Percentiles rank a stretch among this genome's conserved stretches.
Evolutionary conservation across 305 asterid genomes (phyloP).

Genomic region (Fraxinus velutina): DNA sequence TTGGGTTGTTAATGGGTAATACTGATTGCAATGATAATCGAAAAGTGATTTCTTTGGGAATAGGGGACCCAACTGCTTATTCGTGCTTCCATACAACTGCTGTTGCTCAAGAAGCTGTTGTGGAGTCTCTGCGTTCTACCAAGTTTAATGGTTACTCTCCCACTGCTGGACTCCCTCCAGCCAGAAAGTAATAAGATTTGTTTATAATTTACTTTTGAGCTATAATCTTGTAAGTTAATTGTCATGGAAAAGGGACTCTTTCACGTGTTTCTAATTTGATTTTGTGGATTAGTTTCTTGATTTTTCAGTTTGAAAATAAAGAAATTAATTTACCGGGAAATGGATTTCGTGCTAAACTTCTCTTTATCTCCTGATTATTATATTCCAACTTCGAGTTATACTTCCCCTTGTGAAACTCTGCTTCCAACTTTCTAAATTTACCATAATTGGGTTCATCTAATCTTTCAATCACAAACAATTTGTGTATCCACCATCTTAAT

Average conservation of each 20-base stretch:
- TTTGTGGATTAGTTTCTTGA: neutral
- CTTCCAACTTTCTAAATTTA: neutral
- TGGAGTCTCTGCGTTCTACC: conserved; percentile 45
- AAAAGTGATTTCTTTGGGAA: conserved; percentile 57
- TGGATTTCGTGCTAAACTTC: neutral
- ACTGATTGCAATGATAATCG: conserved; percentile 19
- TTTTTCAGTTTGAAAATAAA: neutral
- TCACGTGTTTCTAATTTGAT: neutral
- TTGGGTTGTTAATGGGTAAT: conserved; percentile 45
- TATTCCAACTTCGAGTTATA: neutral
- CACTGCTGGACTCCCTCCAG: conserved; percentile 64
- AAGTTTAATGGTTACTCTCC: conserved; percentile 77
- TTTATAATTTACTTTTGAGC: neutral
- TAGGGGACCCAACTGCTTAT: conserved; percentile 68
- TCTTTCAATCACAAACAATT: neutral
- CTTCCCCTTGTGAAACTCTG: neutral
- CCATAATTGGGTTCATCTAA: neutral
- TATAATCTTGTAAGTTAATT: neutral
- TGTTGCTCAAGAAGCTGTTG: conserved; percentile 54
- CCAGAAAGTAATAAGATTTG: conserved; percentile 35
- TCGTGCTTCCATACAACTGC: conserved; percentile 53
- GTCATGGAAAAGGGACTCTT: neutral
- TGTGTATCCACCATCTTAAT: neutral
- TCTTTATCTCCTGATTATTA: neutral
- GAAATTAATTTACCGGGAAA: neutral